Conservation (phyloP, 1,139 yeast species). For the Kodamaea suecica region DNA sequence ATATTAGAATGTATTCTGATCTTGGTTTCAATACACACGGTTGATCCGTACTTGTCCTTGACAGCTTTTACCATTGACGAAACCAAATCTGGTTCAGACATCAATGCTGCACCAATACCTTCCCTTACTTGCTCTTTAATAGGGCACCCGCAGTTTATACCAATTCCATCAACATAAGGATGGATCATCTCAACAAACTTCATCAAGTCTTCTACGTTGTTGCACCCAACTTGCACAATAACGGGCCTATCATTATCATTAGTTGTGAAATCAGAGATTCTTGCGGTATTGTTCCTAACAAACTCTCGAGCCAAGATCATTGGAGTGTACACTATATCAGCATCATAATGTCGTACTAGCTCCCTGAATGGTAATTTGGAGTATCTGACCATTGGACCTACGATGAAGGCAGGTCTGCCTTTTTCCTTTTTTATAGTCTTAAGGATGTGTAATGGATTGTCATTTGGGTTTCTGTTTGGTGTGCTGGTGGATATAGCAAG, state of each 20-base stretch:
- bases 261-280: conserved; percentile 82
- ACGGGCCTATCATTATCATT: conserved; percentile 65
- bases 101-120: conserved; percentile 95
- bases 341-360: conserved; percentile 64
- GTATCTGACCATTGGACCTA: conserved; percentile 98
- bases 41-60: conserved; percentile 66
- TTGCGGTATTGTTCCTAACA: conserved; percentile 78
- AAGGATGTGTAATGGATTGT: conserved; percentile 56
- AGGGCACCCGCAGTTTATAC: conserved; percentile 97
- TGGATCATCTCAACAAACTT: conserved; percentile 86
- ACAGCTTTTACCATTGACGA: conserved; percentile 82
- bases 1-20: conserved; percentile 81
- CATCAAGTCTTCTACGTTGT: conserved; percentile 77
- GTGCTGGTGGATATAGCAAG: not conserved
- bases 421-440: conserved; percentile 29
- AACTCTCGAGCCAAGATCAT: conserved; percentile 96
- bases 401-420: conserved; percentile 67
- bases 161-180: conserved; percentile 90
- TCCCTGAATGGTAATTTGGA: conserved; percentile 91
- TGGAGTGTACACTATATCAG: conserved; percentile 89
- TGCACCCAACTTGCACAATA: conserved; percentile 89
- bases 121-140: conserved; percentile 91
- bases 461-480: conserved; percentile 37
- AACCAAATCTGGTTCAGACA: conserved; percentile 79
- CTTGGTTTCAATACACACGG: conserved; percentile 79